Percentiles rank a stretch among this genome's conserved stretches.
phyloP scores from a whole-genome alignment of 768 basidiomycete genomes.

The Chalciporus pseudorubinellus region DNA sequence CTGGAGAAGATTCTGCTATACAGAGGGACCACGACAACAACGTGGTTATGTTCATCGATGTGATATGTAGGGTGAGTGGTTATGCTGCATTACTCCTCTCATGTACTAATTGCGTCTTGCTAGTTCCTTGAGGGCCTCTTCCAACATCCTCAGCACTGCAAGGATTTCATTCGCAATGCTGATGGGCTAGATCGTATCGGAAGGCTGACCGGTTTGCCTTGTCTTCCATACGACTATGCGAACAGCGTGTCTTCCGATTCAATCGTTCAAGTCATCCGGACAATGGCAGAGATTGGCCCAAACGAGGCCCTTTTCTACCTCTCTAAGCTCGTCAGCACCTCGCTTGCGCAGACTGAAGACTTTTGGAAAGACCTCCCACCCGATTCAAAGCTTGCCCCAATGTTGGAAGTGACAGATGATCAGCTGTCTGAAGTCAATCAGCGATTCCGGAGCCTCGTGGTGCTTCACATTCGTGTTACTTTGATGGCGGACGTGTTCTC shows the following conservation, averaged over 20 bases:
- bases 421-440: conserved; percentile 52
- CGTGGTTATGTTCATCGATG: conserved; percentile 76
- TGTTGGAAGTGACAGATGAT: conserved; percentile 55
- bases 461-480: conserved; percentile 75
- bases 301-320: conserved; percentile 71
- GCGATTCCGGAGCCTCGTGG: conserved; percentile 69
- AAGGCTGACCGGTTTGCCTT: conserved; percentile 76
- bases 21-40: conserved; percentile 68
- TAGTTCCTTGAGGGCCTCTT: conserved; percentile 95
- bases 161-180: conserved; percentile 77
- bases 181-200: conserved; percentile 76
- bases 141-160: conserved; percentile 86
- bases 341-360: conserved; percentile 62
- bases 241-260: conserved; percentile 84
- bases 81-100: neutral
- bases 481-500: conserved; percentile 86
- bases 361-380: conserved; percentile 63
- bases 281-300: conserved; percentile 85
- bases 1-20: conserved; percentile 33
- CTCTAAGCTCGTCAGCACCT: conserved; percentile 63
- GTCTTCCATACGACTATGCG: conserved; percentile 85
- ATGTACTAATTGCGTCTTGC: neutral
- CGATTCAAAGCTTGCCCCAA: conserved; percentile 60
- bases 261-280: conserved; percentile 83
- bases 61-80: conserved; percentile 65